Base-by-base conservation (phyloP, 1,284 basidiomycete genomes). In the Singerocomus inundabilis region DNA sequence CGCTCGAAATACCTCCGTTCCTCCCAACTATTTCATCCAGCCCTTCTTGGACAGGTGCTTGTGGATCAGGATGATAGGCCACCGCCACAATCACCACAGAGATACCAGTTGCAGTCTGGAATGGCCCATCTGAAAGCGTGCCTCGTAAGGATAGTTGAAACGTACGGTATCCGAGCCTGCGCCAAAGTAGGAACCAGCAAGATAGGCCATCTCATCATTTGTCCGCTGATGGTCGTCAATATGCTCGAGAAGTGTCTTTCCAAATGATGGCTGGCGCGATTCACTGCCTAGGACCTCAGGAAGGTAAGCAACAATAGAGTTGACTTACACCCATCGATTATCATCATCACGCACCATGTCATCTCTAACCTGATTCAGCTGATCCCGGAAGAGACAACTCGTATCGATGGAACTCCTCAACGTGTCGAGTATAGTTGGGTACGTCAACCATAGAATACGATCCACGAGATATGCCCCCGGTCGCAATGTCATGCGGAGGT, bases 141-240 rank as follows among this genome's bases (percentile, higher is more conserved):
- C 3, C 2, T 2, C 13, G 3, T 4, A 7, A 15, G n/a, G 5
- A 11, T 29, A 16, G 12, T 1, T 2, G 6, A n/a, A n/a, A n/a
- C 37, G 33, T 32, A 77, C 77, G n/a, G 83, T 85, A 48, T 83
- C 84, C 3, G 76, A 77, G 5, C 82, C 83, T 1, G 82, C 83
- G 33, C 81, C 84, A 49, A 84, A 85, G 69, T 85, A 76, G 6
- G 75, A 75, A 1, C 84, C 84, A 1, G 80, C 77, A 15, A 86
- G 72, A 58, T 81, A 86, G 0, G 81, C 73, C 8, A 78, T 72
- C 52, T 86, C 82, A 40, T 78, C 69, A 30, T 78, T 71, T 0
- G 77, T 72, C 3, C 85, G 63, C 3, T 70, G 74, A 28, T 79
- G 73, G 36, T 78, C 72, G 0, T 66, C 54, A 52, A 78, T 76